phyloP scores from a whole-genome alignment of 176 grass and related monocot species.

The Tillandsia fasciculata region DNA sequence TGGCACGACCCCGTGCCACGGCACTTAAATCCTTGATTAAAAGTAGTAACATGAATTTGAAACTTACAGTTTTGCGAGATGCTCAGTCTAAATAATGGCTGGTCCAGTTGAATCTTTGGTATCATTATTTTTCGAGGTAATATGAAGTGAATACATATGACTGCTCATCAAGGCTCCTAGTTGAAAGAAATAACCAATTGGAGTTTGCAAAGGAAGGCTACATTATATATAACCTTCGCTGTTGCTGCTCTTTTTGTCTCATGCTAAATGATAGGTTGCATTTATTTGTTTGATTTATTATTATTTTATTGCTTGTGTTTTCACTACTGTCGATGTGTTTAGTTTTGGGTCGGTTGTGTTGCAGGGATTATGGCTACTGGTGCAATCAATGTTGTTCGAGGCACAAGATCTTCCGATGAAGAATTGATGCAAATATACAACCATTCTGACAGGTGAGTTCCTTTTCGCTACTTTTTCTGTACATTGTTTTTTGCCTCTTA shows the following conservation, averaged over 20 bases:
- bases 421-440: conserved; percentile 89
- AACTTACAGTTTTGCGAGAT: too few relatives aligned
- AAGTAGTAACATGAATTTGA: too few relatives aligned
- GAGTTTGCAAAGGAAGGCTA: too few relatives aligned
- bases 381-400: conserved; percentile 92
- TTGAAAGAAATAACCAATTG: too few relatives aligned
- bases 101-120: too few relatives aligned
- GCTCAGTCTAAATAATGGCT: too few relatives aligned
- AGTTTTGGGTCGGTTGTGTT: background rate
- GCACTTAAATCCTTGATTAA: too few relatives aligned
- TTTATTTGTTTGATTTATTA: background rate
- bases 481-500: background rate
- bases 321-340: background rate
- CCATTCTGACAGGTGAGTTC: conserved; percentile 78
- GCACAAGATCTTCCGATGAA: conserved; percentile 65
- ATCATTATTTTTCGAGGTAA: too few relatives aligned
- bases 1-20: too few relatives aligned
- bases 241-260: background rate
- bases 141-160: too few relatives aligned
- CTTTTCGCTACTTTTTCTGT: background rate
- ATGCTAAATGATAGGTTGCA: background rate
- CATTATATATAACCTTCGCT: background rate
- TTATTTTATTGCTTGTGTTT: background rate
- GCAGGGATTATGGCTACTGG: conserved; percentile 90
- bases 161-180: too few relatives aligned